These are phyloP conservation scores for Crepidotus variabilis DNA, from an alignment of 768 basidiomycete species.

Conservation along the genomic window DNA sequence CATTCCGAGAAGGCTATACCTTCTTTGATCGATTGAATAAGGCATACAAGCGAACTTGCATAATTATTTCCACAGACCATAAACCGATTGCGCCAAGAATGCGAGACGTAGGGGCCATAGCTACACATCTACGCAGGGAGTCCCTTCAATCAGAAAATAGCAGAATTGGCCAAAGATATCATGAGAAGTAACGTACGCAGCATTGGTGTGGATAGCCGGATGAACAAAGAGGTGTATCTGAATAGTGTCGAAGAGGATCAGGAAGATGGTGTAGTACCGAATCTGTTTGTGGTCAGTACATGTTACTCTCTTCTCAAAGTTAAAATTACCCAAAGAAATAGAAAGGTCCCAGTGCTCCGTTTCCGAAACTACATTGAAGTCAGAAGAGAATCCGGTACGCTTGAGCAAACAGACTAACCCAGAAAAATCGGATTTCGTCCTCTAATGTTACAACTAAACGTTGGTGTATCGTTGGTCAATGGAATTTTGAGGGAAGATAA, in stretches of 20 bases:
- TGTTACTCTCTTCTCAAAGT: too few species aligned
- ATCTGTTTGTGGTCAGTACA: conserved; percentile 26
- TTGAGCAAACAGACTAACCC: too few species aligned
- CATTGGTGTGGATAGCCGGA: conserved; percentile 33
- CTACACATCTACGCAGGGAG: conserved; percentile 33
- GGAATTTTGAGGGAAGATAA: background rate
- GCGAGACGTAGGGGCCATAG: conserved; percentile 39
- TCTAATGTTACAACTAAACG: conserved; percentile 18
- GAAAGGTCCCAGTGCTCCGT: conserved; percentile 28
- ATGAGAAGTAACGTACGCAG: conserved; percentile 24
- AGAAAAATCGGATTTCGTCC: too few species aligned
- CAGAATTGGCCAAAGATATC: background rate
- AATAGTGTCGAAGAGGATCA: conserved; percentile 38
- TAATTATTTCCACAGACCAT: conserved; percentile 46
- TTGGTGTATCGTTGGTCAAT: background rate
- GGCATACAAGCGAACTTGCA: conserved; percentile 45
- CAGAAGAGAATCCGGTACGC: background rate
- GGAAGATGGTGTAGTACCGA: conserved; percentile 42
- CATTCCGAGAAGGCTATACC: conserved; percentile 10
- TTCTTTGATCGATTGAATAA: conserved; percentile 36
- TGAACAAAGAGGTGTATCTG: conserved; percentile 41
- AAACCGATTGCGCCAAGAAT: conserved; percentile 40
- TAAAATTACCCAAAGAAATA: conserved; percentile 37
- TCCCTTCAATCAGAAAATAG: background rate
- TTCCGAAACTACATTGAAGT: conserved; percentile 26